Evolutionary conservation across 1,284 basidiomycete species (phyloP), one percentile per base, ranked within the genome.

Genomic region (Apiotrichum veenhuisii): DNA sequence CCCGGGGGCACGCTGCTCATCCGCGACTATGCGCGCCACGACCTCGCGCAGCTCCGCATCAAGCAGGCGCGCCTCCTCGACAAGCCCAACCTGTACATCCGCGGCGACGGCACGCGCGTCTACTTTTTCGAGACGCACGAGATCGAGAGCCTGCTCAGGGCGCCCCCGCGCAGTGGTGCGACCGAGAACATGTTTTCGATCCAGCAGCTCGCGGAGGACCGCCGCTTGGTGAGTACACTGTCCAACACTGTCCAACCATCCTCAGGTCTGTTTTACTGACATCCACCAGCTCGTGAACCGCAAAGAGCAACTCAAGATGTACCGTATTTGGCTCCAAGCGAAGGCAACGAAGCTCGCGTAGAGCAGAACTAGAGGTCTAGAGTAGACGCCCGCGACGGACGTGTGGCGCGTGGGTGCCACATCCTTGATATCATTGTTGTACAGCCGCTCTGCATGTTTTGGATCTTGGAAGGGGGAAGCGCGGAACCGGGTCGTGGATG

Each of bases 101-200:
- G 95, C 47, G 95, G 95, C 1, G 95, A 98, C 76, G 95, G 94
- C 64, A 98, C 95, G 0, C 81, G 96, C 36, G 94, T 97, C 0
- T 97, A 96, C 75, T 97, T 96, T 74, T 97, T 97, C 67, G 88
- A 64, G 22, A 66, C 68, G 90, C 91, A 93, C 66, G 91, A 96
- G 73, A 78, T 96, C 0, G 83, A 87, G 0, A 73, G 85, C 37
- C 80, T 95, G 51, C 89, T 95, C 70, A 89, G 88, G 1, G 86
- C 86, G 2, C 71, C 80, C 0, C 80, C 68, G 14, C 50, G 51
- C 15, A 55, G 37, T 17, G 34, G 25, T 7, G 40, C 40, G 17
- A 57, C 43, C 44, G 51, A 34, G n/a, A 48, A 54, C 36, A 76
- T 89, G 47, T 93, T 96, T 74, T 70, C 79, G 22, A 82, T 85